Percentiles rank a stretch among this genome's conserved stretches.
Conservation (phyloP, 331 rosid genomes). For the Acacia concinna region DNA sequence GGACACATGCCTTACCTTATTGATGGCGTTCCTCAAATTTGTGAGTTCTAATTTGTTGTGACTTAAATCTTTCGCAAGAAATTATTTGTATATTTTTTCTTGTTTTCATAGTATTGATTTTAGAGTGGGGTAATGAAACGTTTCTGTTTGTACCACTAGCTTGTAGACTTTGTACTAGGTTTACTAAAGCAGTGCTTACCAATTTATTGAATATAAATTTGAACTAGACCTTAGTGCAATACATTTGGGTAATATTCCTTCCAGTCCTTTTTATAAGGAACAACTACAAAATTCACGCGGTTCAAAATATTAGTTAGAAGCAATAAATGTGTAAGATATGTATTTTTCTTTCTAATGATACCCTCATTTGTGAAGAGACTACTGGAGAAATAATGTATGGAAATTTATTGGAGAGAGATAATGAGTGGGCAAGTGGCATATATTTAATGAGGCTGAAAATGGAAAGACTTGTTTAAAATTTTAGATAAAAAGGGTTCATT, state of each 20-base stretch:
- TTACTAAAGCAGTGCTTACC: not conserved
- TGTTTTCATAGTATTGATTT: not conserved
- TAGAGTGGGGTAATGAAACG: slow-evolving; percentile 7
- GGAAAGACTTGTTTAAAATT: too few species aligned
- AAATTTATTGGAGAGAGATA: too few species aligned
- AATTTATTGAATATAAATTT: not conserved
- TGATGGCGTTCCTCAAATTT: slow-evolving; percentile 64
- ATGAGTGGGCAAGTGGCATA: too few species aligned
- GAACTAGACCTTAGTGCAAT: not conserved
- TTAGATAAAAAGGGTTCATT: too few species aligned
- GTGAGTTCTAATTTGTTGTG: slow-evolving; percentile 44
- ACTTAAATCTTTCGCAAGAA: slow-evolving; percentile 19
- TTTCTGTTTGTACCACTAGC: not conserved
- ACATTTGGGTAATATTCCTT: slow-evolving; percentile 1
- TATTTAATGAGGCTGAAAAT: too few species aligned
- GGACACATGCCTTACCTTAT: slow-evolving; percentile 91
- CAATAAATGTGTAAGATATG: too few species aligned
- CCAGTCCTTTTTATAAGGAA: too few species aligned
- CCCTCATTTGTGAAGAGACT: too few species aligned
- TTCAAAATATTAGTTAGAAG: too few species aligned
- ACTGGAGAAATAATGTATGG: too few species aligned
- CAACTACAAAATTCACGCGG: too few species aligned
- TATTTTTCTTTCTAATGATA: too few species aligned
- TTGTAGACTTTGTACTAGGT: not conserved
- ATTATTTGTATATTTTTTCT: not conserved